A percentile compares a stretch with the other conserved stretches of the same genome.
Evolutionary conservation across 2,329 filamentous ascomycete genomes (phyloP).

Genomic region (Colletotrichum chrysophilum): DNA sequence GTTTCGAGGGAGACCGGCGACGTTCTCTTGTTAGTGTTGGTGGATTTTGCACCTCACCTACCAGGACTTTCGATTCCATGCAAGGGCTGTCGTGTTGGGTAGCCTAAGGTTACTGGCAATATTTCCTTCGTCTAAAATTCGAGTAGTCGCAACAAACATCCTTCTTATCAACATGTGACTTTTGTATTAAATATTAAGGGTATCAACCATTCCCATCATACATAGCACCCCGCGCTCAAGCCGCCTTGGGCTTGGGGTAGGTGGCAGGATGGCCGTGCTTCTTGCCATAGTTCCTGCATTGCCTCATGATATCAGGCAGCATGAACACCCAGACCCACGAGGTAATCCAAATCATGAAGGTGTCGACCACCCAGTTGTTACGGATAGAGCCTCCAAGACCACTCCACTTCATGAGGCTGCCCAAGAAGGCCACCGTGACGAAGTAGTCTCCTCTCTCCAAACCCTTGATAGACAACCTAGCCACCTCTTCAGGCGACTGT

Average conservation of each 20-base stretch:
- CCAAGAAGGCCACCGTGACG: conserved; percentile 77
- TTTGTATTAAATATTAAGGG: neutral
- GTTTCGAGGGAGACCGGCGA: neutral
- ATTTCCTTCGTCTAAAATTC: neutral
- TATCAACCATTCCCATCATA: neutral
- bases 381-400: conserved; percentile 59
- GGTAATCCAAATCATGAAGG: conserved; percentile 54
- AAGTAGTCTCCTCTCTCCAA: conserved; percentile 83
- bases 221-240: neutral
- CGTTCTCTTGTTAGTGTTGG: neutral
- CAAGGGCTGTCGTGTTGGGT: neutral
- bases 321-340: conserved; percentile 64
- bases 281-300: conserved; percentile 61
- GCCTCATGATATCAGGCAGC: conserved; percentile 58
- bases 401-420: conserved; percentile 71
- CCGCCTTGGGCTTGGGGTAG: conserved; percentile 37
- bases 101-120: neutral
- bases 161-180: neutral
- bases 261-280: conserved; percentile 63
- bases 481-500: conserved; percentile 81
- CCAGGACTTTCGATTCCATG: neutral
- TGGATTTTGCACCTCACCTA: neutral
- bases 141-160: neutral
- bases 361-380: conserved; percentile 67
- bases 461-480: conserved; percentile 69